Conservation (phyloP, 495 filamentous ascomycete species). For the Parathielavia appendiculata region DNA sequence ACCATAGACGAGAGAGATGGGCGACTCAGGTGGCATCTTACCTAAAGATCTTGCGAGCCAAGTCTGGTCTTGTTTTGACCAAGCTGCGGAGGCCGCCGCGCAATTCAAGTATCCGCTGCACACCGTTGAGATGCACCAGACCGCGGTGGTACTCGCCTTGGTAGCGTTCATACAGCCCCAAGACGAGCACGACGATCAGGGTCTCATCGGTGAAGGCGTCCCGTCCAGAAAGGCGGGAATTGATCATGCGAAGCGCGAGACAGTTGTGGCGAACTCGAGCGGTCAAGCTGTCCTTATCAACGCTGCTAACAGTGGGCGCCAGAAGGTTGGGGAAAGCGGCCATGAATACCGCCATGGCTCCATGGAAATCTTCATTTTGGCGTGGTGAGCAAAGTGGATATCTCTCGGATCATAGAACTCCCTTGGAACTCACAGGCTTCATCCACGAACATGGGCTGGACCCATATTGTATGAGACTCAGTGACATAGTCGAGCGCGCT, state of each 20-base stretch:
- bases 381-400: neutral
- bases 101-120: conserved; percentile 1
- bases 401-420: no score
- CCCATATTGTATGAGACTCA: neutral
- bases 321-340: neutral
- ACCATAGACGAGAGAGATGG: neutral
- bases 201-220: neutral
- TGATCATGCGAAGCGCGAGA: neutral
- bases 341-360: conserved; percentile 2
- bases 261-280: neutral
- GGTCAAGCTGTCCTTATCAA: neutral
- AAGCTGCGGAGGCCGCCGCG: neutral
- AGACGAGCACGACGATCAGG: neutral
- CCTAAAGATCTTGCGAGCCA: conserved; percentile 1
- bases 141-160: neutral
- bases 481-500: neutral
- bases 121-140: neutral
- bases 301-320: neutral
- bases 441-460: neutral
- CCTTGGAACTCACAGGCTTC: conserved; percentile 8
- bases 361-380: neutral
- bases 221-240: neutral
- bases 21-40: neutral
- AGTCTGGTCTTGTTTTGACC: neutral
- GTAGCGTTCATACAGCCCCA: neutral